A percentile compares a stretch with the other conserved stretches of the same genome.
phyloP scores from a whole-genome alignment of 257 asterid species.

The Ballota nigra region DNA sequence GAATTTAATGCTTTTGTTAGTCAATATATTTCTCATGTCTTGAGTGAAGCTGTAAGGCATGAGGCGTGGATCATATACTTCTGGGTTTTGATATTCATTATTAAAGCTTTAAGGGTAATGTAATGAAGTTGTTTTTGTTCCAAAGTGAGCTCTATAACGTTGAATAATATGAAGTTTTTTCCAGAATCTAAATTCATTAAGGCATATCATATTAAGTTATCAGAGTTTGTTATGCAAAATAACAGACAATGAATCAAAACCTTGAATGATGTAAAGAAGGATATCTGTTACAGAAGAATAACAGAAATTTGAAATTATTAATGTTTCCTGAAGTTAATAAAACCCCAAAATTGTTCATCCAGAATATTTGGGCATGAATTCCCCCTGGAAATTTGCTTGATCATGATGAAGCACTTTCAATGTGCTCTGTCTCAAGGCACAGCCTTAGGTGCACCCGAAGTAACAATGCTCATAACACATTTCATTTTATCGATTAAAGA shows the following conservation, averaged over 20 bases:
- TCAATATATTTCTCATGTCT: neutral
- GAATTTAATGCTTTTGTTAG: neutral
- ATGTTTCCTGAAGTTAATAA: neutral
- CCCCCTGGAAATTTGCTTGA: neutral
- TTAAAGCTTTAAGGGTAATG: neutral
- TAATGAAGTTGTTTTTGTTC: neutral
- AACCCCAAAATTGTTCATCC: too few species aligned
- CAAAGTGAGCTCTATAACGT: too few species aligned
- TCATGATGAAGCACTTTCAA: neutral
- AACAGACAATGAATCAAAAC: too few species aligned
- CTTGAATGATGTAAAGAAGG: neutral
- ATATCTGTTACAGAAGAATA: neutral
- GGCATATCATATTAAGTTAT: neutral
- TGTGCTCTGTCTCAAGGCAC: neutral
- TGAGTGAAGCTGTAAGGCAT: neutral
- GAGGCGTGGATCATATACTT: neutral
- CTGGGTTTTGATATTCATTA: neutral
- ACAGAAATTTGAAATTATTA: neutral
- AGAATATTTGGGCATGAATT: too few species aligned
- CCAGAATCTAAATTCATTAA: neutral
- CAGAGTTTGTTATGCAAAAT: neutral
- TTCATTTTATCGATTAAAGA: neutral
- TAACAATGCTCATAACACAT: neutral
- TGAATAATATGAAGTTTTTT: too few species aligned
- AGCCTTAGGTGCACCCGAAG: neutral